Evolutionary conservation across 2,329 filamentous ascomycete genomes (phyloP), one percentile per base, ranked within the genome.

Genomic region (Myriosclerotinia scirpicola): DNA sequence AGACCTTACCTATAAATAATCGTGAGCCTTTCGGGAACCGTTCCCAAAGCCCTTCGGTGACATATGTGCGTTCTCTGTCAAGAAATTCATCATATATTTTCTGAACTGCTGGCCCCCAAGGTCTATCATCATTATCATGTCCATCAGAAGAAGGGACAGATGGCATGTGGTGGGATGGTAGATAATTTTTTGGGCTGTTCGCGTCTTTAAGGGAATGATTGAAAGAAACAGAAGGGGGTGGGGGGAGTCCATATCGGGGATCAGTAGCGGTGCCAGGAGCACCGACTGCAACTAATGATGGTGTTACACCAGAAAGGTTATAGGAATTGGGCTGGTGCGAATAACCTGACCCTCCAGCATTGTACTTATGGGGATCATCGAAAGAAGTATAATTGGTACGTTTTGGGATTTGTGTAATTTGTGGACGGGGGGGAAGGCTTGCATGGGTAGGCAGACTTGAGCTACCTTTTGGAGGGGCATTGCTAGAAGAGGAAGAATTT

Each of bases 1-100:
- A 68, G 70, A 66, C 59, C 85, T 76, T 83, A 92, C 91, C 91
- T 76, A 95, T 91, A 75, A 94, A 94, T 62, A 95, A 83, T 68
- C 91, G 84, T 22, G 90, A 93, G 5, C 89, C 89, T 63, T 87
- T 83, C 0, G 91, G 91, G 74, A 94, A 94, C 69, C 87, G 85
- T 73, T 93, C 90, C 91, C 91, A 94, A 73, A 90, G 87, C 40
- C 89, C 90, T 74, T 93, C 90, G 0, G 87, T 86, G 72, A 92
- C 90, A 76, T 92, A 92, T 71, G 84, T 85, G 69, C 89, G 84
- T 78, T 94, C 91, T 71, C 92, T 87, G 52, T 84, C 82, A 66
- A 92, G 79, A 75, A 93, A 94, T 15, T 84, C 82, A 67, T 93
- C 90, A 79, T 91, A 94, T 59, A 83, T 82, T 72, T 85, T 84